These are phyloP conservation scores for Aspergillus sp. DNA, from an alignment of 2,329 filamentous ascomycete genomes.

Conservation along the genomic window DNA sequence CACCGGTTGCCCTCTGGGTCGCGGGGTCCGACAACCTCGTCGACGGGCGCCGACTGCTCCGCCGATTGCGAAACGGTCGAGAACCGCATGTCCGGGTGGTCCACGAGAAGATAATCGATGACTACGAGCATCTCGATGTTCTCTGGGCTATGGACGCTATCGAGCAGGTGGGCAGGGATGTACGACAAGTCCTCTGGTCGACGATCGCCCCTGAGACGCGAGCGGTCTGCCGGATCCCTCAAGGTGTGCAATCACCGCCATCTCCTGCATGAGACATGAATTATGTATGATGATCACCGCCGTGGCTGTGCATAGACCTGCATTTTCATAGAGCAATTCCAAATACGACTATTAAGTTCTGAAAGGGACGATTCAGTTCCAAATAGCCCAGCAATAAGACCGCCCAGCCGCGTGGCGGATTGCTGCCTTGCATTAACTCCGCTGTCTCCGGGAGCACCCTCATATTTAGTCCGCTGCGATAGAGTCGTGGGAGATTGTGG, in stretches of 20 bases:
- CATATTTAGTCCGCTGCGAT: too few relatives aligned
- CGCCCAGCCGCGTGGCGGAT: neutral
- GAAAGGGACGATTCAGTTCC: too few relatives aligned
- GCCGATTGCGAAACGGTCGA: constrained; percentile 69
- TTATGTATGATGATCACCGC: neutral
- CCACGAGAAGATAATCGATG: constrained; percentile 76
- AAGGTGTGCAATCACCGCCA: neutral
- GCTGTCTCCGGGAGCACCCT: neutral
- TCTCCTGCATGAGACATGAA: neutral
- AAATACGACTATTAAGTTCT: too few relatives aligned
- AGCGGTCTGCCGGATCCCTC: constrained; percentile 54
- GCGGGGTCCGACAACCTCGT: constrained; percentile 80
- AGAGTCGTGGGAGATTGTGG: too few relatives aligned
- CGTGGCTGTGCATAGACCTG: neutral
- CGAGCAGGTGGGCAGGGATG: constrained; percentile 76
- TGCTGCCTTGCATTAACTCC: neutral
- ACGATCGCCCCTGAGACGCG: constrained; percentile 60
- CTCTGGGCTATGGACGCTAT: constrained; percentile 91
- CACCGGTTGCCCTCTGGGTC: constrained; percentile 86
- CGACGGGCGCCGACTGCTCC: constrained; percentile 71
- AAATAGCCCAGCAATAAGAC: neutral
- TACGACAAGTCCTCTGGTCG: constrained; percentile 80
- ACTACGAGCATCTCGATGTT: constrained; percentile 91
- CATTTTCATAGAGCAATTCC: neutral
- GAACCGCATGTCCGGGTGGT: constrained; percentile 81